A percentile compares a stretch with the other conserved stretches of the same genome.
These are phyloP conservation scores for Monosporascus sp. DNA, from an alignment of 2,329 filamentous ascomycete species.

Conservation along the genomic window DNA sequence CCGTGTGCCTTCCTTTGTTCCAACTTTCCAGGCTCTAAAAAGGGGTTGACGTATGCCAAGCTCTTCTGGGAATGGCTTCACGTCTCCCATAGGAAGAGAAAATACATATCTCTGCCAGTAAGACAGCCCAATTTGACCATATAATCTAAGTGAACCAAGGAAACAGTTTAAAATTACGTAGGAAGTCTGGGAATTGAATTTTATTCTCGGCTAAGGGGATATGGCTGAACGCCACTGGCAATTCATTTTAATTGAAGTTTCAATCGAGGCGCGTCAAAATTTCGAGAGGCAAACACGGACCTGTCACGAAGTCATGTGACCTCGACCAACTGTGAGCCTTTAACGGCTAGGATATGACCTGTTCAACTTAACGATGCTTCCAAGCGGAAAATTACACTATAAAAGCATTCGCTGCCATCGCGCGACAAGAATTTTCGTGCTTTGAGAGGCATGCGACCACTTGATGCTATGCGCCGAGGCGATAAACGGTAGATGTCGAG, in stretches of 20 bases:
- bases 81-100: neutral
- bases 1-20: neutral
- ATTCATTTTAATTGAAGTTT: neutral
- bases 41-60: neutral
- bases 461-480: neutral
- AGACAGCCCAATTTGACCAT: neutral
- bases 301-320: constrained; percentile 1
- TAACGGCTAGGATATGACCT: neutral
- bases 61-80: neutral
- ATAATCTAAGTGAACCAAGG: neutral
- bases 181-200: neutral
- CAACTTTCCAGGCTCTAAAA: no score
- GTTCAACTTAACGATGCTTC: neutral
- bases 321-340: neutral
- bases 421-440: neutral
- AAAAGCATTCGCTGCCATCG: neutral
- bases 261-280: neutral
- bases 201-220: no score
- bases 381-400: neutral
- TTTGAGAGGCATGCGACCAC: neutral
- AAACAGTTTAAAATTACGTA: neutral
- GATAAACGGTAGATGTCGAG: neutral
- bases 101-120: neutral
- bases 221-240: neutral
- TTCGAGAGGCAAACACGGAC: neutral